Base-by-base conservation (phyloP, 768 basidiomycete species). In the Lactarius deliciosus region DNA sequence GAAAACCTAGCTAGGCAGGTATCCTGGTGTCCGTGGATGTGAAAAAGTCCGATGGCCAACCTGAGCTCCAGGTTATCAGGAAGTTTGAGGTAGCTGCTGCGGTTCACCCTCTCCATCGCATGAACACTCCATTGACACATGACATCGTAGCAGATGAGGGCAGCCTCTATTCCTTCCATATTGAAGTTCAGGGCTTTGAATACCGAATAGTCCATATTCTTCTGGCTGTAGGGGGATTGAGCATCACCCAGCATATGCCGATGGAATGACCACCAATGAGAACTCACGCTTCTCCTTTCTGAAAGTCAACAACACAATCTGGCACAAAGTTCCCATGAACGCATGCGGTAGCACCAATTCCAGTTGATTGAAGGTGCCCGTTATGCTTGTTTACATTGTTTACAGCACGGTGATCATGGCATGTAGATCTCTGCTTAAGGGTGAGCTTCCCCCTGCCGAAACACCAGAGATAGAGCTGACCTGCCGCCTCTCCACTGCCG, bases 21-120 rank as follows among this genome's bases (percentile, higher is more conserved):
- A 25, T 64, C 50, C 32, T 60, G 32, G 22, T 64, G 57, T 5
- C 64, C 57, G 28, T 64, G 64, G 22, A 64, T 58, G 9, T 41
- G 16, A 43, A 43, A 16, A 18, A 41, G 28, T 20, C 22, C 7
- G 9, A 34, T 34, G 34, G 8, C 34, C 34, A 34, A 34, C 34
- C 34, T 34, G 34, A 34, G 34, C 34, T 34, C 34, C 22, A 57
- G 56, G 56, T n/a, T n/a, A 38, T 57, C 34, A 10, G 56, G 56
- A 38, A 34, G 7, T 18, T 53, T 62, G 9, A 62, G 56, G 20
- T 57, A 22, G 18, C 10, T 34, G 25, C 40, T 59, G 40, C 40
- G 16, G 8, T 15, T 20, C 16, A 59, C 58, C 58, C 58, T 43
- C 5, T 59, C 58, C 58, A 9, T 59, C 25, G 30, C 41, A 59